Evolutionary conservation across 2,329 filamentous ascomycete genomes (phyloP).

Genomic region (Metarhizium anisopliae): DNA sequence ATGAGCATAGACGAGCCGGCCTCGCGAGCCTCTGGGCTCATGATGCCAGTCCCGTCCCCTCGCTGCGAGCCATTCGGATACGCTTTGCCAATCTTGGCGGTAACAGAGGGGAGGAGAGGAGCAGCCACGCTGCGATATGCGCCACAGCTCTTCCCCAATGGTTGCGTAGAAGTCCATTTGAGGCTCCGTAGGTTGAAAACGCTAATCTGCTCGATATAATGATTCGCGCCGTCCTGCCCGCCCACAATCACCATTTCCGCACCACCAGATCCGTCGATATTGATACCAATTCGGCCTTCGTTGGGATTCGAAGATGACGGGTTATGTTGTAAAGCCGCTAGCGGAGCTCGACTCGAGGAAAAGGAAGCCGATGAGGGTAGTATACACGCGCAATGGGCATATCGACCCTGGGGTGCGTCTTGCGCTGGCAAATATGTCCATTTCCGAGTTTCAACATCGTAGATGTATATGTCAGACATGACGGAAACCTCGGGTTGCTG

Average conservation of each 20-base stretch:
- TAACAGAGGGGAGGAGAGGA: conserved; percentile 60
- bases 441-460: conserved; percentile 69
- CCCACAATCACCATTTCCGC: conserved; percentile 97
- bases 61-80: conserved; percentile 32
- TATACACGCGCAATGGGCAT: conserved; percentile 92
- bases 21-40: conserved; percentile 41
- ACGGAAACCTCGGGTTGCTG: conserved; percentile 80
- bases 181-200: conserved; percentile 93
- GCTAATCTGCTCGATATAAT: conserved; percentile 98
- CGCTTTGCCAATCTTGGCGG: conserved; percentile 57
- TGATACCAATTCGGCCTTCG: conserved; percentile 78
- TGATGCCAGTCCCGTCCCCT: conserved; percentile 35
- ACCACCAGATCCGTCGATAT: conserved; percentile 82
- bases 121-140: conserved; percentile 94
- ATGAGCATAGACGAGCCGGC: conserved; percentile 75
- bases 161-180: conserved; percentile 88
- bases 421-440: conserved; percentile 80
- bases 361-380: conserved; percentile 82
- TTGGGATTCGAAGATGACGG: conserved; percentile 75
- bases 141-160: conserved; percentile 84
- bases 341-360: conserved; percentile 70
- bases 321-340: conserved; percentile 85
- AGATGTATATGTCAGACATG: conserved; percentile 97
- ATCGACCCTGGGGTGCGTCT: conserved; percentile 84
- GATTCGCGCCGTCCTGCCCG: conserved; percentile 93